These are phyloP conservation scores for Acmispon strigosus DNA, from an alignment of 306 rosid genomes.

Conservation along the genomic window DNA sequence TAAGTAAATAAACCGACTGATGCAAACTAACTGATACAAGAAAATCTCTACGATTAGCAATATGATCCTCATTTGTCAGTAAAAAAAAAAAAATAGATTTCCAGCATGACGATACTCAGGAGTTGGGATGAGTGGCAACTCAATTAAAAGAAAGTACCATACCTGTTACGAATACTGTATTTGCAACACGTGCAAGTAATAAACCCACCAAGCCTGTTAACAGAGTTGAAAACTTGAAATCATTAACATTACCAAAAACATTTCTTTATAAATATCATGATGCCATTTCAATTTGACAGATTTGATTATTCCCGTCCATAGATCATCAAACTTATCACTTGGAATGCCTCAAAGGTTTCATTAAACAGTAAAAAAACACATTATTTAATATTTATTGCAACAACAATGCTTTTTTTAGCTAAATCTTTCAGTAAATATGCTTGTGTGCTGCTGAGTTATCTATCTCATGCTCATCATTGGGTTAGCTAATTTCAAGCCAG, in stretches of 20 bases:
- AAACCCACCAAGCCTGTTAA: constrained; percentile 75
- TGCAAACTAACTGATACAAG: neutral
- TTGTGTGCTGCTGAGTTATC: neutral
- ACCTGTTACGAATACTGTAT: constrained; percentile 76
- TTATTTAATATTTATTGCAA: neutral
- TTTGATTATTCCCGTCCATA: neutral
- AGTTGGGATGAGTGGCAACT: neutral
- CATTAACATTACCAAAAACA: constrained; percentile 4
- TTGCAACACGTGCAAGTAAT: constrained; percentile 60
- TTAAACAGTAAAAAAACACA: neutral
- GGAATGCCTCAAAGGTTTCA: neutral
- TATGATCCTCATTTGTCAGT: neutral
- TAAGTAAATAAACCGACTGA: neutral
- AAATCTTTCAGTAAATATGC: neutral
- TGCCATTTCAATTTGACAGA: constrained; percentile 6
- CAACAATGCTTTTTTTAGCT: neutral
- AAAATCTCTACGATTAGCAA: neutral
- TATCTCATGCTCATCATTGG: too few species aligned
- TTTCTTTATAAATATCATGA: neutral
- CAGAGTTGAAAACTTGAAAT: constrained; percentile 29
- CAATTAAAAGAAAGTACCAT: constrained; percentile 30
- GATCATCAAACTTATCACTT: neutral
- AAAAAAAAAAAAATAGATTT: neutral
- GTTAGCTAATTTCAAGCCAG: neutral
- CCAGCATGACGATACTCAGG: neutral